Base-by-base conservation (phyloP, 495 filamentous ascomycete species). In the Podospora didyma region DNA sequence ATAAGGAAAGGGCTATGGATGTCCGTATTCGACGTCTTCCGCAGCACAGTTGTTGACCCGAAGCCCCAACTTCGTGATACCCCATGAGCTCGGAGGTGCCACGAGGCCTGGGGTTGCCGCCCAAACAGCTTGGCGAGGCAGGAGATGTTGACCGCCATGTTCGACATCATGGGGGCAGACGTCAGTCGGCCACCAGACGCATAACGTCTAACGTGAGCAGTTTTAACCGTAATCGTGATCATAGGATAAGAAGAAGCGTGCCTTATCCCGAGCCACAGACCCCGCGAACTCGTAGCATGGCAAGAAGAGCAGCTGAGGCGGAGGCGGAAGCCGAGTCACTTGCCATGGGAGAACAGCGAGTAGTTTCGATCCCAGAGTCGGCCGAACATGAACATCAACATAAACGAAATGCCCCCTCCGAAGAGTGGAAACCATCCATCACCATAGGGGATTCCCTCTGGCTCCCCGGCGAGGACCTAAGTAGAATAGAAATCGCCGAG, bases 401-500 rank as follows among this genome's bases (percentile, higher is more conserved):
- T 14, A 14, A 42, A 17, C n/a, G 9, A 42, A 17, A 42, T 42
- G 39, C 12, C 4, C n/a, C 22, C 24, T 47, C 26, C 34, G 44
- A 48, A 10, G 41, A 26, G 49, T 69, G 68, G 68, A 44, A 46
- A 22, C 68, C 68, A 0, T 62, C 59, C 20, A 57, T 65, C 19
- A 50, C 45, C 4, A 44, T 69, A 3, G 66, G 65, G 1, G 53
- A 57, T 21, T 53, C 60, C 5, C 66, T 71, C 28, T 63, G 53
- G 49, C 26, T 65, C 16, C 46, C 57, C 2, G 71, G 73, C 7
- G 72, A 75, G 45, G 72, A 75, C 28, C 54, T 72, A 23, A 75
- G 65, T 28, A 59, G 59, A 19, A 74, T 78, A 21, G 64, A 76
- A 54, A 49, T 64, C 16, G 75, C 73, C 20, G 63, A 75, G 42